Percentiles rank a stretch among this genome's conserved stretches.
Evolutionary conservation across 1,284 basidiomycete genomes (phyloP).

Genomic region (Sphaerobolus stellatus): DNA sequence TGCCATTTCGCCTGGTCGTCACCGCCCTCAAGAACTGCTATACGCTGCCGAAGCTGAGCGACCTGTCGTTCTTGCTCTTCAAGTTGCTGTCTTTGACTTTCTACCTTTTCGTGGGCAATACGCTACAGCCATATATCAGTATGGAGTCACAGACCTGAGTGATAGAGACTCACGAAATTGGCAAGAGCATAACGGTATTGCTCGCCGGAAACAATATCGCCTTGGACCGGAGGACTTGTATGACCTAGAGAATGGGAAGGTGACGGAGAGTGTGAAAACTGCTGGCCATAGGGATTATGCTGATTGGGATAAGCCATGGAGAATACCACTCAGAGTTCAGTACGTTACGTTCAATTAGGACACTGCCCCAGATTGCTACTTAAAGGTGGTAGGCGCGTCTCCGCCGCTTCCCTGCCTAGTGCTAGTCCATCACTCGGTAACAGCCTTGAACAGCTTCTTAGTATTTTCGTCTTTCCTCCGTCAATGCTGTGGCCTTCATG

Average conservation of each 20-base stretch:
- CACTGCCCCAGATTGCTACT: constrained; percentile 10
- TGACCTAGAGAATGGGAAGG: too few species aligned
- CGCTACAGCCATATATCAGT: constrained; percentile 43
- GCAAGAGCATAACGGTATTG: constrained; percentile 77
- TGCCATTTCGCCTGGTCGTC: constrained; percentile 32
- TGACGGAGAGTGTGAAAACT: too few species aligned
- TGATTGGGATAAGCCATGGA: too few species aligned
- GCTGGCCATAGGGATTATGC: too few species aligned
- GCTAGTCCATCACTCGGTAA: neutral
- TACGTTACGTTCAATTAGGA: too few species aligned
- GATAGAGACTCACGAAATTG: constrained; percentile 61
- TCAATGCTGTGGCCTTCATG: too few species aligned
- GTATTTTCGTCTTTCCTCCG: too few species aligned
- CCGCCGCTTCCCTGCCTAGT: neutral
- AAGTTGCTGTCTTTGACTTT: constrained; percentile 72
- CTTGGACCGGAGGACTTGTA: too few species aligned
- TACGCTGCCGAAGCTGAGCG: constrained; percentile 64
- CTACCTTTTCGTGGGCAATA: constrained; percentile 83
- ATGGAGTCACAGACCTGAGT: neutral
- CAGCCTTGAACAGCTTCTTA: neutral
- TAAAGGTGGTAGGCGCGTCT: neutral
- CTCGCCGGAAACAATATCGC: constrained; percentile 64
- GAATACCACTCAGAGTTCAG: too few species aligned
- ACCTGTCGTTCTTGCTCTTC: constrained; percentile 82
- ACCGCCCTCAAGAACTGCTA: constrained; percentile 69